Percentiles rank a stretch among this genome's conserved stretches.
phyloP scores from a whole-genome alignment of 2,329 filamentous ascomycete genomes.

The Aureobasidium sp. region DNA sequence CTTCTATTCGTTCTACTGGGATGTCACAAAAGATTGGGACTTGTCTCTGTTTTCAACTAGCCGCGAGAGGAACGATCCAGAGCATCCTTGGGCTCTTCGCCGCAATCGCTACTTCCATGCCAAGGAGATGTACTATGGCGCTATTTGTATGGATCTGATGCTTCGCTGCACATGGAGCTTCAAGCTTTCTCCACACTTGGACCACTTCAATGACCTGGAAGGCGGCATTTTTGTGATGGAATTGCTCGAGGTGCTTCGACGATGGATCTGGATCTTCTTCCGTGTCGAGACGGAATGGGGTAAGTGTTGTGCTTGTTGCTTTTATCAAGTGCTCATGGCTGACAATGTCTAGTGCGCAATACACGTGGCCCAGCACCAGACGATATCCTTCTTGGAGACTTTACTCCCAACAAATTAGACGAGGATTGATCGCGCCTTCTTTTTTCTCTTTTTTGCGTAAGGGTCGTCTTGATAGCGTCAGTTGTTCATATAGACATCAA shows the following conservation, averaged over 20 bases:
- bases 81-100: constrained; percentile 72
- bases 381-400: constrained; percentile 70
- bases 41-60: constrained; percentile 65
- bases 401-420: constrained; percentile 55
- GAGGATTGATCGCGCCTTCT: constrained; percentile 41
- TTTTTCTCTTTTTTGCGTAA: neutral
- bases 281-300: constrained; percentile 86
- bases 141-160: constrained; percentile 69
- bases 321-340: neutral
- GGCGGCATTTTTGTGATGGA: constrained; percentile 83
- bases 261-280: constrained; percentile 98
- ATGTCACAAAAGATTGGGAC: constrained; percentile 95
- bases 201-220: constrained; percentile 80
- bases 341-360: constrained; percentile 41
- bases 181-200: constrained; percentile 74
- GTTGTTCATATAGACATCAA: constrained; percentile 11
- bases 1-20: constrained; percentile 97
- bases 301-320: constrained; percentile 9
- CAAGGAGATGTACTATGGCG: constrained; percentile 71
- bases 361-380: constrained; percentile 52
- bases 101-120: constrained; percentile 65
- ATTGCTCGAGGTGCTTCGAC: constrained; percentile 73
- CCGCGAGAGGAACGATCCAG: constrained; percentile 51
- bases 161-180: constrained; percentile 87
- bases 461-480: constrained; percentile 9